Evolutionary conservation across 768 basidiomycete genomes (phyloP).

Genomic region (Tricholoma flavovirens): DNA sequence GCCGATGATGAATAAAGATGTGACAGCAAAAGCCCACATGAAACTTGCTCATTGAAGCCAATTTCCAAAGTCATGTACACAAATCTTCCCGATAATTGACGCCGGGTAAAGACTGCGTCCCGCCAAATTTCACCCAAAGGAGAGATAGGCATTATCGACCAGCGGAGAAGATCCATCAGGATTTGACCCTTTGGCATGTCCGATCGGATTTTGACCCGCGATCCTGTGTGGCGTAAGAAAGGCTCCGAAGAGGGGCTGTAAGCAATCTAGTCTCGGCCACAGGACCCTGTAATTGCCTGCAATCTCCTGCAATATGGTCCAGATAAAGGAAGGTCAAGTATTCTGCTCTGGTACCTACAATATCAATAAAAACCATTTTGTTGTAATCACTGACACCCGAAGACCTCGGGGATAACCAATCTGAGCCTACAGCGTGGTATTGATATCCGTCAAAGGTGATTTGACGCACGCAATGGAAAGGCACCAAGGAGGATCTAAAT

Average conservation of each 20-base stretch:
- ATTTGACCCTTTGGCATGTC: constrained; percentile 11
- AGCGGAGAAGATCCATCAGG: constrained; percentile 1
- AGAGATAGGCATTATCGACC: neutral
- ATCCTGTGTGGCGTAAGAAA: neutral
- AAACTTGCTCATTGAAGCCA: neutral
- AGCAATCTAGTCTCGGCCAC: neutral
- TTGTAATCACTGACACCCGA: neutral
- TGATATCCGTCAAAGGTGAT: neutral
- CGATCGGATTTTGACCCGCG: constrained; percentile 6
- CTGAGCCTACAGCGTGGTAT: neutral
- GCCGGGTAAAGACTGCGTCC: constrained; percentile 1
- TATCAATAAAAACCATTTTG: neutral
- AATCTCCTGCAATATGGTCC: too few relatives aligned
- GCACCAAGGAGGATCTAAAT: neutral
- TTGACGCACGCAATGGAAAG: too few relatives aligned
- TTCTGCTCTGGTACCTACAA: neutral
- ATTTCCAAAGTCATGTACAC: neutral
- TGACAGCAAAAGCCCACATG: neutral
- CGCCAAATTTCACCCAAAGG: neutral
- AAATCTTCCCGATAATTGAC: neutral
- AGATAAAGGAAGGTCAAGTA: neutral
- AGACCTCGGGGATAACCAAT: neutral
- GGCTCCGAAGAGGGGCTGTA: neutral
- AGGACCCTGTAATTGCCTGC: neutral
- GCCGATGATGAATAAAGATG: neutral